phyloP scores from a whole-genome alignment of 148 eudicot species.

The Fagopyrum tataricum region DNA sequence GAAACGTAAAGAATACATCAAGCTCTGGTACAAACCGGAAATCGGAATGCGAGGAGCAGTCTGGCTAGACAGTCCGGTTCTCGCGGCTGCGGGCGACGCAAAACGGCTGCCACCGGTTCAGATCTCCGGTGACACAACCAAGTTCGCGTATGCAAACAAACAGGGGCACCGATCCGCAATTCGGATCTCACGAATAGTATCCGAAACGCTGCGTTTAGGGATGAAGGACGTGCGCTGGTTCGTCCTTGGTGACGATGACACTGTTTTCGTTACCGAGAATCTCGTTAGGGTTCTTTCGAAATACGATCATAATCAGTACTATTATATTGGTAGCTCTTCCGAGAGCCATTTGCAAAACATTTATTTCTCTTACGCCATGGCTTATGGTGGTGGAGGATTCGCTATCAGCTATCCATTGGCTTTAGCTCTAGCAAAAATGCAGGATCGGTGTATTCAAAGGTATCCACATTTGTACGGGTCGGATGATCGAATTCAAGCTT shows the following conservation, averaged over 20 bases:
- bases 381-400: slow-evolving; percentile 91
- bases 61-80: slow-evolving; percentile 54
- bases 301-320: slow-evolving; percentile 64
- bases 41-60: slow-evolving; percentile 54
- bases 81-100: slow-evolving; percentile 1
- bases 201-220: slow-evolving; percentile 60
- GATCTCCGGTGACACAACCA: slow-evolving; percentile 59
- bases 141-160: slow-evolving; percentile 45
- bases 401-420: slow-evolving; percentile 50
- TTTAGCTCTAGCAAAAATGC: slow-evolving; percentile 28
- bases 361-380: slow-evolving; percentile 80
- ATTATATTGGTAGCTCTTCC: slow-evolving; percentile 68
- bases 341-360: slow-evolving; percentile 85
- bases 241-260: slow-evolving; percentile 86
- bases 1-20: slow-evolving; percentile 66
- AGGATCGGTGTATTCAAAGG: slow-evolving; percentile 34
- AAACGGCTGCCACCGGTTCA: slow-evolving; percentile 35
- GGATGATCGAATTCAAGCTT: slow-evolving; percentile 41
- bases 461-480: slow-evolving; percentile 37
- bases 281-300: slow-evolving; percentile 49
- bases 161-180: slow-evolving; percentile 89
- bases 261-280: slow-evolving; percentile 74
- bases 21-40: slow-evolving; percentile 60
- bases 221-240: slow-evolving; percentile 63
- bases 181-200: slow-evolving; percentile 69